Evolutionary conservation across 169 alveolate species (phyloP).

Genomic region (Plasmodium ovale): DNA sequence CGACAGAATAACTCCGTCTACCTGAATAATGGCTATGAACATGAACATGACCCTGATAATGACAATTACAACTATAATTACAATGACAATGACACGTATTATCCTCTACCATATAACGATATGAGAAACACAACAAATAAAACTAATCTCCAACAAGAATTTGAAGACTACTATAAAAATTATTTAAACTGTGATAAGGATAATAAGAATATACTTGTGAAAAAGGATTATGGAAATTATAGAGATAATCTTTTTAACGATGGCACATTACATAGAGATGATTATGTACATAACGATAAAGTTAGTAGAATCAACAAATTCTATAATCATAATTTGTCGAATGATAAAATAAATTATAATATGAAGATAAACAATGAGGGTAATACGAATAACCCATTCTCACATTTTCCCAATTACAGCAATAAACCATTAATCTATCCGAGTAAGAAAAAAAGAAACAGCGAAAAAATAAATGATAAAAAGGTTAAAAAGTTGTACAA

Average conservation of each 20-base stretch:
- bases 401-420: slow-evolving; percentile 1
- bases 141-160: slow-evolving; percentile 60
- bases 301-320: background rate
- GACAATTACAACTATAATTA: background rate
- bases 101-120: slow-evolving; percentile 37
- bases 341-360: background rate
- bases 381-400: slow-evolving; percentile 38
- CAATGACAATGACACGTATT: slow-evolving; percentile 6
- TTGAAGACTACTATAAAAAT: slow-evolving; percentile 70
- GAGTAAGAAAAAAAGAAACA: slow-evolving; percentile 8
- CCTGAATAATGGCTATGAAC: background rate
- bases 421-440: background rate
- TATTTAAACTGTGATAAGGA: slow-evolving; percentile 18
- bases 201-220: slow-evolving; percentile 13
- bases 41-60: background rate
- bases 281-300: background rate
- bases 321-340: background rate
- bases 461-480: slow-evolving; percentile 4
- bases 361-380: background rate
- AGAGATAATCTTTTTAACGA: background rate
- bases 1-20: too few species aligned
- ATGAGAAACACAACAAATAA: background rate
- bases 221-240: slow-evolving; percentile 10
- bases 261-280: background rate
- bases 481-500: background rate